Evolutionary conservation across 257 asterid genomes (phyloP).

Genomic region (Rubia yunnanensis): DNA sequence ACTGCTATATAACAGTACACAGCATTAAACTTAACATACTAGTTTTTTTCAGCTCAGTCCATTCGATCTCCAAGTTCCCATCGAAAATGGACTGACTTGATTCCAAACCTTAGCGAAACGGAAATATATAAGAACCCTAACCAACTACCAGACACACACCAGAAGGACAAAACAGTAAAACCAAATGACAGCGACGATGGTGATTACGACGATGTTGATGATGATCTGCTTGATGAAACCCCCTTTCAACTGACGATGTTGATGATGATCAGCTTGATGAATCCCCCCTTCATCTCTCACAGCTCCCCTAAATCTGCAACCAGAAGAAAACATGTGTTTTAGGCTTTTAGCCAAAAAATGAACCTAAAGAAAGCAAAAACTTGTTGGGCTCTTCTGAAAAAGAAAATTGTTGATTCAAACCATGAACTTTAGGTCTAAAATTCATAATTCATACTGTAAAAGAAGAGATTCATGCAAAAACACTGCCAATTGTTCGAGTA

Average conservation of each 20-base stretch:
- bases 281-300: neutral
- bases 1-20: neutral
- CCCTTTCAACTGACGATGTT: neutral
- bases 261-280: neutral
- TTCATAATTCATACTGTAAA: neutral
- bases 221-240: neutral
- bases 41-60: no score
- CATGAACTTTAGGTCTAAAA: neutral
- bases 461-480: no score
- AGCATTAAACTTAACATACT: neutral
- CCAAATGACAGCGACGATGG: neutral
- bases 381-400: neutral
- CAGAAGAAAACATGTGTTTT: neutral
- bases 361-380: neutral
- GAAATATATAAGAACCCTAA: neutral
- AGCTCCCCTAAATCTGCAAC: conserved; percentile 10
- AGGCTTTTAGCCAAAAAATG: neutral
- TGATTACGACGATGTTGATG: neutral
- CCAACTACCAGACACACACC: neutral
- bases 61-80: neutral
- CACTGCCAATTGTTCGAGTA: no score
- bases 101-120: neutral
- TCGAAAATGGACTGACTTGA: neutral
- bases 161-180: neutral
- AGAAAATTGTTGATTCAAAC: neutral